A percentile compares a stretch with the other conserved stretches of the same genome.
These are phyloP conservation scores for Aspergillus ibericus DNA, from an alignment of 2,329 filamentous ascomycete species.

Conservation along the genomic window DNA sequence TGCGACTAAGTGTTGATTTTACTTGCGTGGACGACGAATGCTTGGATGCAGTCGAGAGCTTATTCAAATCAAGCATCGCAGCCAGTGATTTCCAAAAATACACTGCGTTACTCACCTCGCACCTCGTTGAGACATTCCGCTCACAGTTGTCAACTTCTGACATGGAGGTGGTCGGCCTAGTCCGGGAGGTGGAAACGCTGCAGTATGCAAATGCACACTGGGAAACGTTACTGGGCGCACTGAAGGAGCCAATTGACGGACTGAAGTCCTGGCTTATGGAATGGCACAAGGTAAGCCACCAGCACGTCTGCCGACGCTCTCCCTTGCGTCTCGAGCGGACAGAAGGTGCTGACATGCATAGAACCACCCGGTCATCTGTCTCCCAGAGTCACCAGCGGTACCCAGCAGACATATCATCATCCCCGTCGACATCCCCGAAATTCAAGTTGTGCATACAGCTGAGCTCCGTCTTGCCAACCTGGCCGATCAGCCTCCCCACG, in stretches of 20 bases:
- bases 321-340: neutral
- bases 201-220: slow-evolving; percentile 56
- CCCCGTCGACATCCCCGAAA: slow-evolving; percentile 82
- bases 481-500: slow-evolving; percentile 32
- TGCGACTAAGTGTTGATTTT: slow-evolving; percentile 70
- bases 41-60: slow-evolving; percentile 45
- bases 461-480: slow-evolving; percentile 36
- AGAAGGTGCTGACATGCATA: slow-evolving; percentile 17
- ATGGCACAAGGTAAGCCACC: slow-evolving; percentile 56
- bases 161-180: slow-evolving; percentile 56
- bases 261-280: slow-evolving; percentile 53
- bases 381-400: slow-evolving; percentile 33
- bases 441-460: slow-evolving; percentile 80
- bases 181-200: slow-evolving; percentile 54
- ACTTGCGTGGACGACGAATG: slow-evolving; percentile 75
- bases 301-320: neutral
- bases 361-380: slow-evolving; percentile 34
- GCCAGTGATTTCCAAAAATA: slow-evolving; percentile 49
- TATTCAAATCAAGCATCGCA: slow-evolving; percentile 50
- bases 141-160: slow-evolving; percentile 49
- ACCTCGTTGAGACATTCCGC: slow-evolving; percentile 50
- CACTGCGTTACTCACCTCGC: slow-evolving; percentile 52
- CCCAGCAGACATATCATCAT: slow-evolving; percentile 71
- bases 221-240: slow-evolving; percentile 52
- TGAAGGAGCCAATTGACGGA: slow-evolving; percentile 48